Percentiles rank a stretch among this genome's conserved stretches.
Conservation (phyloP, 305 asterid genomes). For the Withania somnifera region DNA sequence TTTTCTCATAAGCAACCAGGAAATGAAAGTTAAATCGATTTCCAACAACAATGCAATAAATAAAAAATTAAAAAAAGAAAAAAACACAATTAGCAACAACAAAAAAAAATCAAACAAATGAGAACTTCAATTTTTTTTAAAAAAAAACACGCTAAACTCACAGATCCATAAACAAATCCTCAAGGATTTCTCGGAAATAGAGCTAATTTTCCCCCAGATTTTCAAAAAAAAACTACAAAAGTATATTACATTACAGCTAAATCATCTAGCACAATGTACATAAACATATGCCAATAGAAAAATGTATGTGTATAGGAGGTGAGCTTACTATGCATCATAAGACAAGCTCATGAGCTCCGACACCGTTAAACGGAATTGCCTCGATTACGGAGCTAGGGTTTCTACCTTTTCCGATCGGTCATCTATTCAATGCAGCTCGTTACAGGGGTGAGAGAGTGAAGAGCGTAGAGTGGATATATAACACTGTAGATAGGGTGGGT, state of each 20-base stretch:
- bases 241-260: background rate
- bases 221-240: background rate
- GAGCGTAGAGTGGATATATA: slow-evolving; percentile 8
- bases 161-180: slow-evolving; percentile 2
- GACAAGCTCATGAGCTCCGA: slow-evolving; percentile 12
- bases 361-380: background rate
- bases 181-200: background rate
- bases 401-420: slow-evolving; percentile 31
- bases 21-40: too few species aligned
- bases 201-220: background rate
- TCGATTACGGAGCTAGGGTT: slow-evolving; percentile 14
- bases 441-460: slow-evolving; percentile 12
- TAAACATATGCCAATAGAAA: background rate
- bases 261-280: background rate
- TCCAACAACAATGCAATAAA: background rate
- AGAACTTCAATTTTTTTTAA: too few species aligned
- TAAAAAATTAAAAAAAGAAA: background rate
- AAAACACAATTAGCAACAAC: background rate
- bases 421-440: slow-evolving; percentile 2
- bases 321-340: slow-evolving; percentile 26
- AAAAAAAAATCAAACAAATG: background rate
- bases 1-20: background rate
- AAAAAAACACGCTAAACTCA: background rate
- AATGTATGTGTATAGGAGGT: background rate
- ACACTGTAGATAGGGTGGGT: slow-evolving; percentile 7